Evolutionary conservation across 2,329 filamentous ascomycete species (phyloP).

Genomic region (Pseudogymnoascus sp.): DNA sequence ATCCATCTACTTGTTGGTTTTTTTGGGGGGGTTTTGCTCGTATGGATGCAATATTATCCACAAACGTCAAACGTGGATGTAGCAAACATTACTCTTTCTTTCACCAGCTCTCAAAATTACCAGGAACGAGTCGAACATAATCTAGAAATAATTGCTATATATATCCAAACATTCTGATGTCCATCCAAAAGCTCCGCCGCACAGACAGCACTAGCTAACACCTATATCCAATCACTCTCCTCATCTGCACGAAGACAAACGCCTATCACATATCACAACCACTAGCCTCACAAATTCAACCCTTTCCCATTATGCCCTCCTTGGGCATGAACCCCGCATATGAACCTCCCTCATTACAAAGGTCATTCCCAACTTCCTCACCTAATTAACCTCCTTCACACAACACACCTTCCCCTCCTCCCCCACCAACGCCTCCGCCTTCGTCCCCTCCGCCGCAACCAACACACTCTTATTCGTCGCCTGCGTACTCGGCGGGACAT

Average conservation of each 20-base stretch:
- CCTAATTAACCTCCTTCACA: conserved; percentile 21
- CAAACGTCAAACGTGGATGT: not conserved
- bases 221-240: not conserved
- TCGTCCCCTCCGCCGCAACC: conserved; percentile 19
- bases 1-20: not conserved
- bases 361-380: not conserved
- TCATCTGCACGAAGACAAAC: not conserved
- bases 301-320: not conserved
- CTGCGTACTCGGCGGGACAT: conserved; percentile 42
- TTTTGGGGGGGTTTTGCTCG: not conserved
- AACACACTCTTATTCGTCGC: conserved; percentile 33
- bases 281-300: not conserved
- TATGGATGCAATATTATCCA: not conserved
- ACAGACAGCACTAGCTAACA: not conserved
- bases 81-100: not conserved
- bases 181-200: no score
- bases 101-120: not conserved
- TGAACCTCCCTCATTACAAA: not conserved
- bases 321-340: not conserved
- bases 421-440: conserved; percentile 18
- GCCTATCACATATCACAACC: conserved; percentile 1
- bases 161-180: not conserved
- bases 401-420: conserved; percentile 21
- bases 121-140: not conserved
- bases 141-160: not conserved